Evolutionary conservation across 2,329 filamentous ascomycete species (phyloP).

Genomic region (Keithomyces neogunnii): DNA sequence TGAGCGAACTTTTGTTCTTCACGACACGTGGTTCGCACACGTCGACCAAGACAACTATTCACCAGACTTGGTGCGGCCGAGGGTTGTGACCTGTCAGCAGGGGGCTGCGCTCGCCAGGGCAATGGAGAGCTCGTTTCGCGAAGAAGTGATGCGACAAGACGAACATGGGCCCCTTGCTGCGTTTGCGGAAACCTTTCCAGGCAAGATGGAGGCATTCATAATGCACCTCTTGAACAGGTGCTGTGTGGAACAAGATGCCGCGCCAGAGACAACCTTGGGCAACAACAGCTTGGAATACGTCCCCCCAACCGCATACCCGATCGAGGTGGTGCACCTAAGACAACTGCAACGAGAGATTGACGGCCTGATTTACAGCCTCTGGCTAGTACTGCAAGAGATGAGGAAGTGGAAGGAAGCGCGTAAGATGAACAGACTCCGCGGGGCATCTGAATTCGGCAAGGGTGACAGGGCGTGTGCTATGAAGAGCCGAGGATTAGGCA

Average conservation of each 20-base stretch:
- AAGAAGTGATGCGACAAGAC: background rate
- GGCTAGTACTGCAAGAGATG: background rate
- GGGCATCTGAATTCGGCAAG: background rate
- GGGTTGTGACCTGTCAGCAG: background rate
- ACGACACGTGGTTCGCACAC: background rate
- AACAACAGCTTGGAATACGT: background rate
- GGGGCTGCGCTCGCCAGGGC: background rate
- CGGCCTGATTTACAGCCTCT: background rate
- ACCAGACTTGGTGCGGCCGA: background rate
- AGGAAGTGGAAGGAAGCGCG: background rate
- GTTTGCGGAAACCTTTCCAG: background rate
- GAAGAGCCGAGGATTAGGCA: constrained; percentile 15
- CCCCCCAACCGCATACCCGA: background rate
- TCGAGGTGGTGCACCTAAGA: background rate
- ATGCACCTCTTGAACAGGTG: constrained; percentile 1
- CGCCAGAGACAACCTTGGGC: background rate
- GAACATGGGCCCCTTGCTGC: background rate
- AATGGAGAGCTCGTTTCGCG: background rate
- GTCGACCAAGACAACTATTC: background rate
- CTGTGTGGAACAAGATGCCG: background rate
- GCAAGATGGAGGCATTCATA: constrained; percentile 3
- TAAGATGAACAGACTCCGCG: background rate
- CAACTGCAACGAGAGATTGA: background rate
- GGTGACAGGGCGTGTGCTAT: constrained; percentile 6
- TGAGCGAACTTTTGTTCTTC: background rate